These are phyloP conservation scores for Croton setiger DNA, from an alignment of 441 rosid species.

Conservation along the genomic window DNA sequence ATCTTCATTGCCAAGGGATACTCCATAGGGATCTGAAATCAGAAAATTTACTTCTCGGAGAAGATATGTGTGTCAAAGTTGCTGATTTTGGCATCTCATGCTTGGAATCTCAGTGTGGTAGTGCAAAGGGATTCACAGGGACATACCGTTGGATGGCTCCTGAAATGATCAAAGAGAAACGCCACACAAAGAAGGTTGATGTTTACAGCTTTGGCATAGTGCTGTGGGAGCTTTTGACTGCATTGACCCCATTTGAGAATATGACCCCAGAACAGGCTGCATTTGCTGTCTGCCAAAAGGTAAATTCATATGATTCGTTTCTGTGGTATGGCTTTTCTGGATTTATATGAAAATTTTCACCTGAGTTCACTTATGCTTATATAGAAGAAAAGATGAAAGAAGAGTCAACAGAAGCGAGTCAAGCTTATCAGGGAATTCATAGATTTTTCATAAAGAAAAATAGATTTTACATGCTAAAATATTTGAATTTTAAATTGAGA, in stretches of 20 bases:
- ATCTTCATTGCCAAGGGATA: conserved; percentile 66
- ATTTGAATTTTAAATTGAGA: too few species aligned
- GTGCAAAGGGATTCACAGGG: conserved; percentile 70
- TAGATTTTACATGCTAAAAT: background rate
- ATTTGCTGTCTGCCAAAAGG: conserved; percentile 83
- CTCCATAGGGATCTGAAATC: conserved; percentile 80
- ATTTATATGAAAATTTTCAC: background rate
- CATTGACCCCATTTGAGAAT: conserved; percentile 65
- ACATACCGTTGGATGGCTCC: conserved; percentile 93
- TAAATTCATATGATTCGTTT: conserved; percentile 23
- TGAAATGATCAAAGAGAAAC: conserved; percentile 76
- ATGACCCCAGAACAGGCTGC: conserved; percentile 91
- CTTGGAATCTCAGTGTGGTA: conserved; percentile 66
- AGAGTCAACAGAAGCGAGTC: background rate
- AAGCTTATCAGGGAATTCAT: background rate
- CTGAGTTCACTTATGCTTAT: background rate
- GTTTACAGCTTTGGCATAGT: conserved; percentile 82
- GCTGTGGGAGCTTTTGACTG: conserved; percentile 77
- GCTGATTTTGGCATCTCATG: conserved; percentile 87
- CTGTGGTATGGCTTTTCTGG: background rate
- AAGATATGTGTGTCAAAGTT: conserved; percentile 66
- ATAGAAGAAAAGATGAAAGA: background rate
- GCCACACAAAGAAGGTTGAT: conserved; percentile 74
- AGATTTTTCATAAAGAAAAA: background rate
- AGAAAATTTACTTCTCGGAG: conserved; percentile 65